Base-by-base conservation (phyloP, 371 early-diverging fungal genomes). In the Batkoa obscura region DNA sequence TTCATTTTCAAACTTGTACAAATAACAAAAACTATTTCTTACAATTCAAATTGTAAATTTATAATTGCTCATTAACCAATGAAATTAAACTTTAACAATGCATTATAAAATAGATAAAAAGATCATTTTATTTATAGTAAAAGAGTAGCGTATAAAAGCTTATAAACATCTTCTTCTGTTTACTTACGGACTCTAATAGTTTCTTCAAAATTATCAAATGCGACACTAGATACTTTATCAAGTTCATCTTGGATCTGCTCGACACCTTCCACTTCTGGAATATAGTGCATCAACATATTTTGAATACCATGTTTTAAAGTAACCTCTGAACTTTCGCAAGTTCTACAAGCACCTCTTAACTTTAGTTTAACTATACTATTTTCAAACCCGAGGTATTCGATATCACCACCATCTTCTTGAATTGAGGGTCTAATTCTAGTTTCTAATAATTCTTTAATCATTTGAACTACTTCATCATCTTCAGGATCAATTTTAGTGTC, bases 261-360 rank as follows among this genome's bases (percentile, higher is more conserved):
- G 1, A 97, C 94, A 2, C 79, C 68, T 30, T 81, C 73, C n/a
- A 97, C 91, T 62, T 95, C 96, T 0, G 96, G 95, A 50, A 97
- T 81, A 64, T 95, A 97, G 66, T 97, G 94, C 81, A 86, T 90
- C 62, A 97, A 67, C 98, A 97, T 97, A 59, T 89, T 92, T 68
- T 95, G 96, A 58, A 97, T 94, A 2, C 98, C 98, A 61, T 92
- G 90, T 76, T 94, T 97, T 35, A 95, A 75, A 0, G 93, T 94
- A 6, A 94, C 77, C 0, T 80, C 74, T 37, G 84, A 78, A 15
- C 83, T 83, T 48, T 90, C 87, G 63, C 98, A 97, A 5, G 91
- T 87, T 58, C 94, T 71, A 70, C 98, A 97, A 15, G 93, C 83
- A n/a, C 98, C 98, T 63, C 86, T 84, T 51, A 97, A 70, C 66